Conservation (phyloP, 139 green algal genomes). For the Chlorella sorokiniana region DNA sequence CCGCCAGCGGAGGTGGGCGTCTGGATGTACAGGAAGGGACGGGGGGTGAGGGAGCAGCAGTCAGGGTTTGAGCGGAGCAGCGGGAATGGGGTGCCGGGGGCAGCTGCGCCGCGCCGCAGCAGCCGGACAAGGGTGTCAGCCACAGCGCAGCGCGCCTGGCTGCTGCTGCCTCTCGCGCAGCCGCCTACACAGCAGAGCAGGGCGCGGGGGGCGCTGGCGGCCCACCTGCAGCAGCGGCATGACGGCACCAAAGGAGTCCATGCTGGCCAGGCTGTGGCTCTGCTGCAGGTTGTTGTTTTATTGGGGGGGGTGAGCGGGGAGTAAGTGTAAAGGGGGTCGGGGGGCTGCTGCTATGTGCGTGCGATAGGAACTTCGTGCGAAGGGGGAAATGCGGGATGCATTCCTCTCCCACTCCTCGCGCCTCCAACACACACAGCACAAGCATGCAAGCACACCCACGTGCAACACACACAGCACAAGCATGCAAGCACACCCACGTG, state of each 20-base stretch:
- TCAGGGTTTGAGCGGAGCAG: neutral
- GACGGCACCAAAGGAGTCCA: slow-evolving; percentile 4
- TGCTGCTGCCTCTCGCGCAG: neutral
- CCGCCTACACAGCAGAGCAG: neutral
- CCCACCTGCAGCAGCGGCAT: slow-evolving; percentile 41
- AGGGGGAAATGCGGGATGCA: too few species aligned
- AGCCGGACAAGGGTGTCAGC: neutral
- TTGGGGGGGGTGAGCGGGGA: neutral
- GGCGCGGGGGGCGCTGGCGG: neutral
- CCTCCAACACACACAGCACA: neutral
- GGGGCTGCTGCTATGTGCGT: too few species aligned
- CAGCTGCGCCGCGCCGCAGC: neutral
- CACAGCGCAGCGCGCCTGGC: neutral
- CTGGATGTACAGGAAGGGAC: neutral
- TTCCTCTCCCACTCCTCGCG: too few species aligned
- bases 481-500: neutral
- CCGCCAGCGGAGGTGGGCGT: slow-evolving; percentile 3
- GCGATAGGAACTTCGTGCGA: too few species aligned
- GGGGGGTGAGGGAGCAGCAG: neutral
- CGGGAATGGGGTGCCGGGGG: neutral
- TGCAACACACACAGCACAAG: neutral
- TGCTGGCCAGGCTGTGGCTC: slow-evolving; percentile 10
- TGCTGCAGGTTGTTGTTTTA: slow-evolving; percentile 1
- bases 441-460: neutral
- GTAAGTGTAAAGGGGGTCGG: too few species aligned